These are phyloP conservation scores for Ogataea methylovora DNA, from an alignment of 805 yeast genomes.

Conservation along the genomic window DNA sequence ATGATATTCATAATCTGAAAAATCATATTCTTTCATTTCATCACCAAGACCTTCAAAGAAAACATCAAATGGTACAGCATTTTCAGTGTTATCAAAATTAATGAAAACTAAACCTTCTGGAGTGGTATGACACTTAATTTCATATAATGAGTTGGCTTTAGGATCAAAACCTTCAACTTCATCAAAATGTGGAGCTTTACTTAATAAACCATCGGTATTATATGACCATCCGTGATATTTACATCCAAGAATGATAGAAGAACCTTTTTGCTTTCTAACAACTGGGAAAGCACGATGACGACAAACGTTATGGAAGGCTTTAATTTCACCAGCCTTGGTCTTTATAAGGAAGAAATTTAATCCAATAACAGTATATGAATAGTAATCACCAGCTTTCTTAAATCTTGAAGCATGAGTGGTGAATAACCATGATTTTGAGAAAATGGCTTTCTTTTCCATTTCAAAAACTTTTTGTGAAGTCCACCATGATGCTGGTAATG, in stretches of 20 bases:
- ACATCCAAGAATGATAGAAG: constrained; percentile 51
- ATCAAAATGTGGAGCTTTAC: constrained; percentile 58
- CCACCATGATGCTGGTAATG: constrained; percentile 65
- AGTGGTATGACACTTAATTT: constrained; percentile 46
- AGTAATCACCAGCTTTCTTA: constrained; percentile 51
- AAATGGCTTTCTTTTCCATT: constrained; percentile 50
- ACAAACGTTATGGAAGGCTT: constrained; percentile 58
- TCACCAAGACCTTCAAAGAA: constrained; percentile 43
- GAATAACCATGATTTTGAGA: constrained; percentile 49
- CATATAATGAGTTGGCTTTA: constrained; percentile 46
- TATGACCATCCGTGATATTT: constrained; percentile 63
- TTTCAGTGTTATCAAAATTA: constrained; percentile 42
- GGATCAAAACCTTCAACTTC: constrained; percentile 51
- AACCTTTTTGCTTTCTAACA: constrained; percentile 49
- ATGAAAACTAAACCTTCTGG: constrained; percentile 50
- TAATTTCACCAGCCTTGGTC: constrained; percentile 42
- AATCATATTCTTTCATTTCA: constrained; percentile 52
- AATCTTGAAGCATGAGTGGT: constrained; percentile 46
- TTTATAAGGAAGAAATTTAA: constrained; percentile 49
- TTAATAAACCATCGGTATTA: constrained; percentile 50
- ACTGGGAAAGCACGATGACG: constrained; percentile 63
- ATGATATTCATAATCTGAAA: constrained; percentile 53
- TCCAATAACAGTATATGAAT: constrained; percentile 41
- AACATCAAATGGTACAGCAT: constrained; percentile 39
- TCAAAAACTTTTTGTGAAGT: constrained; percentile 50